Percentiles rank a stretch among this genome's conserved stretches.
phyloP scores from a whole-genome alignment of 495 filamentous ascomycete species.

The Penicillium simplicissimum region DNA sequence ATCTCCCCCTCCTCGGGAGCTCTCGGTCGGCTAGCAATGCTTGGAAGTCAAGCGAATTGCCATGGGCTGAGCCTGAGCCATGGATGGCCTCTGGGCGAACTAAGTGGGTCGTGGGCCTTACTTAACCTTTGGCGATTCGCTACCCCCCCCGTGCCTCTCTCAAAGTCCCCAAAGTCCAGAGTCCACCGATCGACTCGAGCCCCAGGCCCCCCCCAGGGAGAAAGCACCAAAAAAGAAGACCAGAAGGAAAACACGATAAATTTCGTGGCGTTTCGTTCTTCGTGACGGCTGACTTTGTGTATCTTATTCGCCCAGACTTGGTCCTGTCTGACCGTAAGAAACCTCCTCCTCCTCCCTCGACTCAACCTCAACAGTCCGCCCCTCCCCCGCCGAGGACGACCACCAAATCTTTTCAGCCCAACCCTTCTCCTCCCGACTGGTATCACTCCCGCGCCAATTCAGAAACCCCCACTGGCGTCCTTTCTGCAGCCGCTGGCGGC shows the following conservation, averaged over 20 bases:
- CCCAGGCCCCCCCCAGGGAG: slow-evolving; percentile 3
- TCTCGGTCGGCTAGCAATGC: slow-evolving; percentile 1
- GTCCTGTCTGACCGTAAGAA: slow-evolving; percentile 19
- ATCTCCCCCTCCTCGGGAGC: slow-evolving; percentile 1
- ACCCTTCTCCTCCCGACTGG: slow-evolving; percentile 30
- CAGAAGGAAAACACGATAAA: slow-evolving; percentile 3
- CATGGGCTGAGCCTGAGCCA: slow-evolving; percentile 15
- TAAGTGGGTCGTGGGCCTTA: slow-evolving; percentile 35
- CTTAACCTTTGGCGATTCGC: slow-evolving; percentile 29
- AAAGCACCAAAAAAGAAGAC: slow-evolving; percentile 2
- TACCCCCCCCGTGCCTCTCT: slow-evolving; percentile 25
- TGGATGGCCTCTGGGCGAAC: slow-evolving; percentile 19
- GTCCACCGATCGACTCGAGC: slow-evolving; percentile 27
- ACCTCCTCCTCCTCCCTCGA: slow-evolving; percentile 12
- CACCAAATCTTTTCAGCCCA: slow-evolving; percentile 29
- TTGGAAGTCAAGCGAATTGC: neutral
- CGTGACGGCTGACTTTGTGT: slow-evolving; percentile 5
- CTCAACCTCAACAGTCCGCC: slow-evolving; percentile 12
- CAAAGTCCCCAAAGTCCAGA: slow-evolving; percentile 8
- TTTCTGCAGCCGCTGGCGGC: slow-evolving; percentile 41
- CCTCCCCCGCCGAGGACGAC: slow-evolving; percentile 26
- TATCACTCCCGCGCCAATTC: slow-evolving; percentile 43
- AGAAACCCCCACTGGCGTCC: slow-evolving; percentile 32
- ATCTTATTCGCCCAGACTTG: slow-evolving; percentile 20
- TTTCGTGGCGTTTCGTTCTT: slow-evolving; percentile 16